phyloP scores from a whole-genome alignment of 768 basidiomycete species.

The Suillus occidentalis region DNA sequence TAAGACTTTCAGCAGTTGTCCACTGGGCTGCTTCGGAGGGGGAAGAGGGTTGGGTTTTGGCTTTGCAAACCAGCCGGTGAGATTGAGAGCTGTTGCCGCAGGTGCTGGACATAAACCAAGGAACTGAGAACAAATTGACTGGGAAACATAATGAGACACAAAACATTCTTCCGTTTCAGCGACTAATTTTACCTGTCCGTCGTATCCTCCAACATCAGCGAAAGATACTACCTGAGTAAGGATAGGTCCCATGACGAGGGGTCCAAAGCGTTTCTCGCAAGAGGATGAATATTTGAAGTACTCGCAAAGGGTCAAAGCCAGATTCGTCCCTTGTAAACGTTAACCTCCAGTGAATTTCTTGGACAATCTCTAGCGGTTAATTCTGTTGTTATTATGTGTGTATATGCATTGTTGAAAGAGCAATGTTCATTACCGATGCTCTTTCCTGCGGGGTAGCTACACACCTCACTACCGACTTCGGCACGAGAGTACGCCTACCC shows the following conservation, averaged over 20 bases:
- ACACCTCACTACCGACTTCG: too few species aligned
- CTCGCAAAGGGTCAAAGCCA: slow-evolving; percentile 62
- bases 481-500: too few species aligned
- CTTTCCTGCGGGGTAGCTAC: too few species aligned
- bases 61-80: slow-evolving; percentile 71
- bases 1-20: slow-evolving; percentile 66
- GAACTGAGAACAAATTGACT: slow-evolving; percentile 65
- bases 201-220: slow-evolving; percentile 69
- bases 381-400: too few species aligned
- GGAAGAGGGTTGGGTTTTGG: slow-evolving; percentile 73
- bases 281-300: slow-evolving; percentile 50
- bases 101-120: slow-evolving; percentile 57
- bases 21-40: slow-evolving; percentile 55
- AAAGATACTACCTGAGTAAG: slow-evolving; percentile 72
- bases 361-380: too few species aligned
- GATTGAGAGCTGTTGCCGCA: slow-evolving; percentile 57
- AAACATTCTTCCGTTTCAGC: not conserved
- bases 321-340: slow-evolving; percentile 54
- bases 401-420: too few species aligned
- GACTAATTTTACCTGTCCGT: slow-evolving; percentile 57
- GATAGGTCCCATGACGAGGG: slow-evolving; percentile 52
- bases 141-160: slow-evolving; percentile 1
- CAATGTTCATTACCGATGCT: too few species aligned
- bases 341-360: too few species aligned
- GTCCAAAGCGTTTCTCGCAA: slow-evolving; percentile 51